A percentile compares a stretch with the other conserved stretches of the same genome.
These are phyloP conservation scores for Comarum palustre DNA, from an alignment of 306 rosid species.

Conservation along the genomic window DNA sequence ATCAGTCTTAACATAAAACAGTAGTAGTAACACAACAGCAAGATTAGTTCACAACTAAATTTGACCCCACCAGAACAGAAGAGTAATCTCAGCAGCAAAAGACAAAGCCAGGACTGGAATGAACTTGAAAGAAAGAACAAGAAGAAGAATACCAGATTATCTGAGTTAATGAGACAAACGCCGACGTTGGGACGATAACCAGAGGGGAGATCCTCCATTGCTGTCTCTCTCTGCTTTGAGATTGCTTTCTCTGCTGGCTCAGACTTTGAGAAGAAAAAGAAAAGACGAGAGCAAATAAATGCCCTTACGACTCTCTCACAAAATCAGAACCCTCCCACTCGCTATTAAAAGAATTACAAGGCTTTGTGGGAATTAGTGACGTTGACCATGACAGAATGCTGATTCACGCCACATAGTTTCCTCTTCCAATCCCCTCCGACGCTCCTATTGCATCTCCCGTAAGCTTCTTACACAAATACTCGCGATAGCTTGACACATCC, in stretches of 20 bases:
- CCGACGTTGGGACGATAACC: constrained; percentile 99
- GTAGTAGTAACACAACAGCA: neutral
- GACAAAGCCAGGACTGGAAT: neutral
- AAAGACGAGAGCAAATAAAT: neutral
- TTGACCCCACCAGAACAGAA: neutral
- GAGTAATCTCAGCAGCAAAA: neutral
- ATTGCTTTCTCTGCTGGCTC: neutral
- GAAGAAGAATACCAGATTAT: constrained; percentile 53
- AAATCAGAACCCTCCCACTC: constrained; percentile 4
- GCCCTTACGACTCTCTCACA: constrained; percentile 16
- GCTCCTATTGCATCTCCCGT: neutral
- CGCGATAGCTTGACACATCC: no score
- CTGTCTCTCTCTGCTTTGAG: neutral
- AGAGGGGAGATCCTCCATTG: constrained; percentile 82
- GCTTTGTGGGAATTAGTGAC: constrained; percentile 39
- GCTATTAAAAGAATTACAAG: neutral
- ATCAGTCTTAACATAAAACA: neutral
- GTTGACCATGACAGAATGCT: constrained; percentile 40
- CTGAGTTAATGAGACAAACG: constrained; percentile 83
- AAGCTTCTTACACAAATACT: no score
- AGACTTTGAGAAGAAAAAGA: neutral
- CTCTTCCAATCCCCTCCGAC: constrained; percentile 19
- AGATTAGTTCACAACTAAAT: neutral
- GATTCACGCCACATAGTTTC: constrained; percentile 31
- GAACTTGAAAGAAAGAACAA: neutral